Base-by-base conservation (phyloP, 345 rosid species). In the Syzygium grande region DNA sequence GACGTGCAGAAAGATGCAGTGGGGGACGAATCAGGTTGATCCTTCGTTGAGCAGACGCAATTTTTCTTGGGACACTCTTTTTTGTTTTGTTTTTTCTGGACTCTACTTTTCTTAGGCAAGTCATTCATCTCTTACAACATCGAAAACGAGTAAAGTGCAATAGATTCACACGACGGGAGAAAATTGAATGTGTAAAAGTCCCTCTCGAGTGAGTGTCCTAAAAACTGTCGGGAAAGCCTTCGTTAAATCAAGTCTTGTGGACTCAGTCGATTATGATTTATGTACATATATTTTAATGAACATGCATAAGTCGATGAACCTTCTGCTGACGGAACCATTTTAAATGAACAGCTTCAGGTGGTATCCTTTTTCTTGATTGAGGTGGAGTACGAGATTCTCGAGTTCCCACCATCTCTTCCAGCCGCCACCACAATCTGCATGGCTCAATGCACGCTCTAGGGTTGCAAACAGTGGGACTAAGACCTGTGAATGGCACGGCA, bases 351-450 rank as follows among this genome's bases (percentile, higher is more conserved):
- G 98, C 90, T 95, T 80, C 95, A 96, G 93, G 85, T 91, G 8
- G 88, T 96, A 83, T 94, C 99, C 12, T 96, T 92, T 89, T 96
- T 95, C 96, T 86, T 97, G 92, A 91, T 95, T 30, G 99, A 97
- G 91, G 96, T 97, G 89, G 99, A 97, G 86, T 96, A 95, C 55
- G 95, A 95, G 89, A 97, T 96, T 97, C 92, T 97, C 56, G 92
- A 88, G 91, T 95, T 92, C 91, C 95, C 92, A 79, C 98, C 99
- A 25, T 97, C 99, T 38, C 87, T 96, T 86, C 79, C 95, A 86
- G 97, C 99, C 11, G 99, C 99, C 3, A 90, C 97, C 11, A 95
- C 99, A 30, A 91, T 96, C 88, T 97, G 92, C 87, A 91, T 98
- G 5, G 96, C 99, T 84, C 98, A 94, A 87, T 94, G 94, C 87